These are phyloP conservation scores for Cladobotryum protrusum DNA, from an alignment of 2,329 filamentous ascomycete species.

Conservation along the genomic window DNA sequence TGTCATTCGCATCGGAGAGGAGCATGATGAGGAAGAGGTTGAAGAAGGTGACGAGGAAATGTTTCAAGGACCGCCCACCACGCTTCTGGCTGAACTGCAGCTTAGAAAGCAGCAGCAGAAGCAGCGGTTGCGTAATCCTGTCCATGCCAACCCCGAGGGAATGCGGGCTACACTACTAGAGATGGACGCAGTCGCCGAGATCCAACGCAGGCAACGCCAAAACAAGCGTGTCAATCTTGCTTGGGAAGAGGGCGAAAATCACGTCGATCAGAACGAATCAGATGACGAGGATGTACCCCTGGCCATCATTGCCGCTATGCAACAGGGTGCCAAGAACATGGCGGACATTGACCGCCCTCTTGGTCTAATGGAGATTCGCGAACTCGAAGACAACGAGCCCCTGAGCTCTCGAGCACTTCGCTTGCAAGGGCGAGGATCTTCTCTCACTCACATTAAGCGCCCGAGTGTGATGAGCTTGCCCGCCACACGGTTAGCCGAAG, in stretches of 20 bases:
- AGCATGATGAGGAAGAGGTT: slow-evolving; percentile 35
- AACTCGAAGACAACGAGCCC: slow-evolving; percentile 89
- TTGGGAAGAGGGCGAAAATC: slow-evolving; percentile 68
- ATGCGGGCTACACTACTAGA: slow-evolving; percentile 87
- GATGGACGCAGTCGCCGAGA: slow-evolving; percentile 82
- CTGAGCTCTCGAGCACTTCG: slow-evolving; percentile 70
- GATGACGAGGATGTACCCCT: slow-evolving; percentile 85
- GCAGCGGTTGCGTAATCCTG: slow-evolving; percentile 60
- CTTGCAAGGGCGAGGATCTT: slow-evolving; percentile 56
- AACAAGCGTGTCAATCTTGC: slow-evolving; percentile 76
- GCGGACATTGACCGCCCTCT: slow-evolving; percentile 58
- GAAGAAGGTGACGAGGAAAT: slow-evolving; percentile 41
- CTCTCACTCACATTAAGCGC: slow-evolving; percentile 34
- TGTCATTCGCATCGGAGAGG: slow-evolving; percentile 18
- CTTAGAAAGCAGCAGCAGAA: slow-evolving; percentile 85
- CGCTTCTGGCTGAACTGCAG: slow-evolving; percentile 85
- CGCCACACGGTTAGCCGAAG: slow-evolving; percentile 6
- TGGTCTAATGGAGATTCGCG: slow-evolving; percentile 71
- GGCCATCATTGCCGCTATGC: slow-evolving; percentile 64
- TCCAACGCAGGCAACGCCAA: slow-evolving; percentile 69
- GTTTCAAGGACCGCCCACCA: slow-evolving; percentile 73
- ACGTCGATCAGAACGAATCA: slow-evolving; percentile 37
- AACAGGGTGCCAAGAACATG: slow-evolving; percentile 44
- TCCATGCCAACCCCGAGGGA: slow-evolving; percentile 60
- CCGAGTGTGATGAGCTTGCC: slow-evolving; percentile 35